Evolutionary conservation across 2,329 filamentous ascomycete species (phyloP).

Genomic region (Talaromyces sp.): DNA sequence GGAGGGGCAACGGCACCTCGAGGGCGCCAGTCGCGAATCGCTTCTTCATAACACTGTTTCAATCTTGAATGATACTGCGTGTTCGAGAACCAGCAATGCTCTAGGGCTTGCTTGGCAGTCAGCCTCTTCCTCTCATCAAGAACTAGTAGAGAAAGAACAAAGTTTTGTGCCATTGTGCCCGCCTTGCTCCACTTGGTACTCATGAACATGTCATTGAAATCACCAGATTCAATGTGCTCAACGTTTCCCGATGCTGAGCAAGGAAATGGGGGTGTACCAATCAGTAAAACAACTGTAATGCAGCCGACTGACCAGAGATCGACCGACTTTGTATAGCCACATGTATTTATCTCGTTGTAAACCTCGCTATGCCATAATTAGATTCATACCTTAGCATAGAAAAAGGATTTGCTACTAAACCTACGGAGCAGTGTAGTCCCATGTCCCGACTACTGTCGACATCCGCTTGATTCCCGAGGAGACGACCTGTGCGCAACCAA

Average conservation of each 20-base stretch:
- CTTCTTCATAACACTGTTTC: conserved; percentile 48
- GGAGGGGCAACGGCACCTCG: conserved; percentile 15
- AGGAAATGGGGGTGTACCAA: conserved; percentile 47
- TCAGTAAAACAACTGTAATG: conserved; percentile 49
- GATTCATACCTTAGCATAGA: not conserved
- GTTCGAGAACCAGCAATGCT: conserved; percentile 54
- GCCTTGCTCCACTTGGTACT: conserved; percentile 41
- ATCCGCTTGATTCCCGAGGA: conserved; percentile 39
- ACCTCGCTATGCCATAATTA: conserved; percentile 23
- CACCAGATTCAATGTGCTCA: conserved; percentile 30
- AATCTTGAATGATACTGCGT: conserved; percentile 34
- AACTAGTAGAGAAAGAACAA: conserved; percentile 49
- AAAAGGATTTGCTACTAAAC: conserved; percentile 24
- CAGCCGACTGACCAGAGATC: conserved; percentile 61
- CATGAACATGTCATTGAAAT: conserved; percentile 43
- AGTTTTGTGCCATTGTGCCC: conserved; percentile 45
- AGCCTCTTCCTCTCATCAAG: conserved; percentile 48
- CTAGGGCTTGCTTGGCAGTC: conserved; percentile 50
- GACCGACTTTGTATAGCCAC: conserved; percentile 52
- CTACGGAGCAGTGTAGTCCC: conserved; percentile 56
- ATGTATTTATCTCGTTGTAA: conserved; percentile 11
- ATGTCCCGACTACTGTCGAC: conserved; percentile 52
- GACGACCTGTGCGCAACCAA: conserved; percentile 49
- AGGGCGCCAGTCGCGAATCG: conserved; percentile 49
- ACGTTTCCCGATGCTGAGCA: conserved; percentile 21